Evolutionary conservation across 2,329 filamentous ascomycete species (phyloP).

Genomic region (Geosmithia morbida): DNA sequence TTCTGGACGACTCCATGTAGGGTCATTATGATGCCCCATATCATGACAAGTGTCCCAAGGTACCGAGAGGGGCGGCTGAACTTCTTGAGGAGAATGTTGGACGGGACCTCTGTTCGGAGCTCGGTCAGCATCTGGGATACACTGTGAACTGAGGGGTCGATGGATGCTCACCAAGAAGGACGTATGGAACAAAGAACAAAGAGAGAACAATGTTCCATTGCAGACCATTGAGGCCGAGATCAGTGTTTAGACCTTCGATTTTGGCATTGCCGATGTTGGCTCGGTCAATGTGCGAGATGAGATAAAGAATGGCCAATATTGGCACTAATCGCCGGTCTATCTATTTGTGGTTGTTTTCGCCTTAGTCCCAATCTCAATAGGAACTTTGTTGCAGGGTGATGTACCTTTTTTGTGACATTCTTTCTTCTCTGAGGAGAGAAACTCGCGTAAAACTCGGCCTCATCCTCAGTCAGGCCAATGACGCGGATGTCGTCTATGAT

Average conservation of each 20-base stretch:
- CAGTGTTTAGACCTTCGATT: conserved; percentile 21
- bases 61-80: conserved; percentile 46
- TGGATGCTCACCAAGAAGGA: conserved; percentile 29
- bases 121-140: neutral
- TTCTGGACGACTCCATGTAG: conserved; percentile 36
- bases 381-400: neutral
- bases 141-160: neutral
- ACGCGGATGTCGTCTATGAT: conserved; percentile 14
- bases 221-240: conserved; percentile 30
- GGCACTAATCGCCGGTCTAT: conserved; percentile 15
- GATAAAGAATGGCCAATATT: conserved; percentile 41
- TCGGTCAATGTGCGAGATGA: conserved; percentile 41
- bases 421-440: conserved; percentile 9
- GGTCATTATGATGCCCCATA: conserved; percentile 29
- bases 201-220: conserved; percentile 42
- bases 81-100: conserved; percentile 50
- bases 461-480: conserved; percentile 12
- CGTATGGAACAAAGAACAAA: conserved; percentile 46
- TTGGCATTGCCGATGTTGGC: conserved; percentile 38
- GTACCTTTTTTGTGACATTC: conserved; percentile 11
- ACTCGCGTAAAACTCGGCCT: conserved; percentile 13
- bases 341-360: neutral
- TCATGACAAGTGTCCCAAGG: conserved; percentile 47
- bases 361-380: neutral
- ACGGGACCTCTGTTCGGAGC: conserved; percentile 31